Percentiles rank a stretch among this genome's conserved stretches.
Evolutionary conservation across 2,329 filamentous ascomycete genomes (phyloP).

Genomic region (Aspergillus aculeatinus): DNA sequence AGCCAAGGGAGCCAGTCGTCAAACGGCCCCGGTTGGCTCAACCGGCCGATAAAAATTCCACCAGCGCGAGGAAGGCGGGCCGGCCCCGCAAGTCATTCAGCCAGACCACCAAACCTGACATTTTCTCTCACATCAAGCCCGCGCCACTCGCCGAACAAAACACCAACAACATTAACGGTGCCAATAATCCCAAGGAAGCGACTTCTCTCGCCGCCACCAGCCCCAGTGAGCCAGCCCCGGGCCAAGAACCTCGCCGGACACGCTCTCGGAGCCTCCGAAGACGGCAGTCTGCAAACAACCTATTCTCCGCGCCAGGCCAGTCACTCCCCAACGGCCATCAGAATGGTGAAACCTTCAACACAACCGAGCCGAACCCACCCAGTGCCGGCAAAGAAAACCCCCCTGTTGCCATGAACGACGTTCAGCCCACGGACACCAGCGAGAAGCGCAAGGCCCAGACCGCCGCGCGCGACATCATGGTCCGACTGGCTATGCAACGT

Average conservation of each 20-base stretch:
- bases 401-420: neutral
- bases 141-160: constrained; percentile 19
- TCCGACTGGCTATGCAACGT: constrained; percentile 38
- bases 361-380: constrained; percentile 1
- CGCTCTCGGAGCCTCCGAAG: constrained; percentile 19
- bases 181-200: constrained; percentile 12
- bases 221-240: constrained; percentile 10
- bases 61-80: constrained; percentile 18
- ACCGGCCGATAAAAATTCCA: constrained; percentile 7
- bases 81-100: constrained; percentile 32
- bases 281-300: neutral
- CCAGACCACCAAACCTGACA: constrained; percentile 15
- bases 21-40: constrained; percentile 34
- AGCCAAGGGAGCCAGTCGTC: constrained; percentile 21
- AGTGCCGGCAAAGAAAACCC: constrained; percentile 17
- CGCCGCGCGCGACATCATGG: constrained; percentile 36
- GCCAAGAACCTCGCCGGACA: constrained; percentile 6
- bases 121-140: constrained; percentile 15
- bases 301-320: neutral
- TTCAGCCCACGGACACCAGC: constrained; percentile 13
- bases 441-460: constrained; percentile 35
- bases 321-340: neutral
- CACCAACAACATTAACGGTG: constrained; percentile 16
- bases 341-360: neutral
- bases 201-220: constrained; percentile 9